Base-by-base conservation (phyloP, 805 yeast species). In the Pichia cephalocereana region DNA sequence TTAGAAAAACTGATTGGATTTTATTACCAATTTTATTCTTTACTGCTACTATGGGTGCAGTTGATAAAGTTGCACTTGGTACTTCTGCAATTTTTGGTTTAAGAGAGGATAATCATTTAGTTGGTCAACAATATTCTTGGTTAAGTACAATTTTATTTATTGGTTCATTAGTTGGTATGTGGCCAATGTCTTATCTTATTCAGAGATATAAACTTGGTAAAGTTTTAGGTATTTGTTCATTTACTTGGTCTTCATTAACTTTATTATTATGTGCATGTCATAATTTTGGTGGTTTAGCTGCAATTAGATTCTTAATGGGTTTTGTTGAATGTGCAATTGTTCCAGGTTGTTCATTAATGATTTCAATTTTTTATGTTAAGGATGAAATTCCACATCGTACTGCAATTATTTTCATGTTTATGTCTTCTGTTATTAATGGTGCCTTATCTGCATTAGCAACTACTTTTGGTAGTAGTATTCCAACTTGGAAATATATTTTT, bases 131-230 rank as follows among this genome's bases (percentile, higher is more conserved):
- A 66, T 30, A 52, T 62, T 32, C 60, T 54, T 39, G 57, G 63
- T 46, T 70, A 70, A 12, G 43, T 56, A 27, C 44, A 53, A 31
- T 57, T 65, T 63, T 64, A 46, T 62, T 60, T 44, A 44, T 72
- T 34, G 77, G 75, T 1, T 70, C 72, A 49, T 50, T 73, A 42
- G 65, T 62, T 26, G 66, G 66, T 49, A 68, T 69, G 53, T 62
- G 82, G 40, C 86, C 86, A 2, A 82, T 81, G 61, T 62, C 81
- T 46, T 57, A 64, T 41, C 39, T 72, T 1, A 62, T 81, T 28
- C 46, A 44, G 28, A 44, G 36, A 37, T 44, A 12, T 12, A 44
- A 27, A 39, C 19, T 44, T 26, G 46, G 46, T 38, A 44, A 44
- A 31, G 41, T 38, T 39, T 28, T 44, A 27, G 46, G 46, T 30